Conservation (phyloP, 1,284 basidiomycete species). For the Apiotrichum montevideense region DNA sequence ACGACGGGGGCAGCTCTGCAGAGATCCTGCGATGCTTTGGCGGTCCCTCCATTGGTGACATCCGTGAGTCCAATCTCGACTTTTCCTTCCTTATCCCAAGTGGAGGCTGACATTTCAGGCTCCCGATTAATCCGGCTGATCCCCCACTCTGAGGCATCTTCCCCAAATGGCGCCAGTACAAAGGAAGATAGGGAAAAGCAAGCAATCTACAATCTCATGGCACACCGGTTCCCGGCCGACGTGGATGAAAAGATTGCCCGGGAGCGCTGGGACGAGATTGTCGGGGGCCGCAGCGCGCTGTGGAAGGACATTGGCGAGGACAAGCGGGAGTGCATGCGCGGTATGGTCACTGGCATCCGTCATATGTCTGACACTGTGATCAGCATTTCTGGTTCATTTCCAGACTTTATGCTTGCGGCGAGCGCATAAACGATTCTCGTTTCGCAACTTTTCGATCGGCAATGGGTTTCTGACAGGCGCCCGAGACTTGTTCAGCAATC, state of each 20-base stretch:
- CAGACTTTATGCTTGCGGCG: conserved; percentile 77
- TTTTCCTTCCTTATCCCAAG: no score
- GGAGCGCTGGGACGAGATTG: conserved; percentile 83
- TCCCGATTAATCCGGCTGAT: conserved; percentile 53
- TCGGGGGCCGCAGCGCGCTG: conserved; percentile 76
- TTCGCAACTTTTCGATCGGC: conserved; percentile 63
- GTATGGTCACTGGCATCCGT: conserved; percentile 21
- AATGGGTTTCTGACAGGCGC: conserved; percentile 86
- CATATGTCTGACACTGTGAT: no score
- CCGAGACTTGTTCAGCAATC: conserved; percentile 75
- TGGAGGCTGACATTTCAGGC: conserved; percentile 14
- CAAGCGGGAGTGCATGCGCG: conserved; percentile 64
- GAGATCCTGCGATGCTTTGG: conserved; percentile 51
- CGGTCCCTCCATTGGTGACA: conserved; percentile 49
- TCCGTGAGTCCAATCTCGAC: conserved; percentile 36
- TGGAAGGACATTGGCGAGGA: conserved; percentile 89
- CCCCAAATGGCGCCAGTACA: conserved; percentile 7
- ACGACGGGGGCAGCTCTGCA: conserved; percentile 51
- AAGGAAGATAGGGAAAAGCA: conserved; percentile 43
- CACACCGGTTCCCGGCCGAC: conserved; percentile 68
- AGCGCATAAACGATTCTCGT: conserved; percentile 87
- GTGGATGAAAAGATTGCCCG: conserved; percentile 68
- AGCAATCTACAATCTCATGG: conserved; percentile 67
- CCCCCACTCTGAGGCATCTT: conserved; percentile 27
- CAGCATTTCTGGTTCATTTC: conserved; percentile 84